Conservation (phyloP, 164 flowering plant species). For the Tetrastigma voinierianum region DNA sequence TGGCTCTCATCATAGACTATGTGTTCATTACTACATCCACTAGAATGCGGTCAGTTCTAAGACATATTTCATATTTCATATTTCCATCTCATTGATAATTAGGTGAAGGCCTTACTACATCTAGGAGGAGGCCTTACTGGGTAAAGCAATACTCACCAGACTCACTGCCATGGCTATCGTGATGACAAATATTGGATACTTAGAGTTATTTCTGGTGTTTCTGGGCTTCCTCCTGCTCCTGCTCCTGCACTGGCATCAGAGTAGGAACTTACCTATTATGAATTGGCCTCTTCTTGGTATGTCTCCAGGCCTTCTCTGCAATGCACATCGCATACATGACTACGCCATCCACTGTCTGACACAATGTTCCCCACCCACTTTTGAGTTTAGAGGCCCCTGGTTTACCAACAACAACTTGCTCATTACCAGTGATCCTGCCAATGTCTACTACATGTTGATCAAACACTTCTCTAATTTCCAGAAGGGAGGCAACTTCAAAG, state of each 20-base stretch:
- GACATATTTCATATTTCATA: not conserved
- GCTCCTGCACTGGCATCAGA: not conserved
- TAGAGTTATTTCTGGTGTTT: not conserved
- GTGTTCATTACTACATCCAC: too few species aligned
- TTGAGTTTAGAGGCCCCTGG: conserved; percentile 8
- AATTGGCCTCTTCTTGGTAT: conserved; percentile 8
- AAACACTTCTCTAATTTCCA: conserved; percentile 4
- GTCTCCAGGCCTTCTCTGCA: conserved; percentile 1
- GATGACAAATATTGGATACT: not conserved
- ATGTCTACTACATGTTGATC: too few species aligned
- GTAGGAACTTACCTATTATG: not conserved
- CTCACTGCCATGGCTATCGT: not conserved
- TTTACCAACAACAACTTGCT: not conserved
- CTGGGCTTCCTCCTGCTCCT: not conserved
- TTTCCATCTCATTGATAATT: too few species aligned
- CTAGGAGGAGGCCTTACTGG: not conserved
- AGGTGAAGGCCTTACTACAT: not conserved
- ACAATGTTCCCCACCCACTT: not conserved
- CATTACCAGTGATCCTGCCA: too few species aligned
- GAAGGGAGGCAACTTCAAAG: not conserved
- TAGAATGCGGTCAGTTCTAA: too few species aligned
- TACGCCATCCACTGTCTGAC: not conserved
- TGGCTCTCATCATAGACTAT: too few species aligned
- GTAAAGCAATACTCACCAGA: too few species aligned
- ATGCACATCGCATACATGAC: not conserved